Conservation (phyloP, 352 stramenopile species). For the Globisporangium middletonii region DNA sequence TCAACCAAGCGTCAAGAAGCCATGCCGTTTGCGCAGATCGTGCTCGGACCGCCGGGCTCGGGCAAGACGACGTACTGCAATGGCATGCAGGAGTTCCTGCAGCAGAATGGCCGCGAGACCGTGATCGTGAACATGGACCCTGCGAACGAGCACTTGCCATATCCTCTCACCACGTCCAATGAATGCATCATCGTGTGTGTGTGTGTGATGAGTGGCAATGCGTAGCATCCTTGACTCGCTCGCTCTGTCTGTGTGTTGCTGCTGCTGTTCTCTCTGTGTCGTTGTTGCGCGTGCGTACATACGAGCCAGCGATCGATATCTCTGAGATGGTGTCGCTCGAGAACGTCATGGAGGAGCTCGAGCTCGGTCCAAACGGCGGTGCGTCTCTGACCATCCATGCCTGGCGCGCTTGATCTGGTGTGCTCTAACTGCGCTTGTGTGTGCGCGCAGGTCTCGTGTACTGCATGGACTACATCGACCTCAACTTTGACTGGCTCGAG, state of each 20-base stretch:
- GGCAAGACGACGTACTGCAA: constrained; percentile 99
- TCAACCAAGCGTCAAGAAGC: no score
- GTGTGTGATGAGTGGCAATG: not conserved
- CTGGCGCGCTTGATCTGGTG: not conserved
- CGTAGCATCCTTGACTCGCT: constrained; percentile 5
- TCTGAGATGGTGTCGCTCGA: constrained; percentile 96
- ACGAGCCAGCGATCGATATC: constrained; percentile 88
- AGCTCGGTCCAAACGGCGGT: constrained; percentile 95
- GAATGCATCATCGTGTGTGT: not conserved
- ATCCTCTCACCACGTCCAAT: constrained; percentile 10
- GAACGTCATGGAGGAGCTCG: constrained; percentile 91
- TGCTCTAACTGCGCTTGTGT: not conserved
- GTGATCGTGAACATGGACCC: constrained; percentile 98
- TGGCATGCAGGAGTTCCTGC: constrained; percentile 94
- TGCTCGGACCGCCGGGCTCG: constrained; percentile 70
- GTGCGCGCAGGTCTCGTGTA: constrained; percentile 88
- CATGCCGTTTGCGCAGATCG: constrained; percentile 73
- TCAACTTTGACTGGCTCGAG: constrained; percentile 98
- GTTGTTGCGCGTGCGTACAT: constrained; percentile 14
- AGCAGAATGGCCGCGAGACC: constrained; percentile 50
- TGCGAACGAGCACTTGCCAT: constrained; percentile 90
- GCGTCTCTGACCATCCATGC: constrained; percentile 1
- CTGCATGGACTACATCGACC: constrained; percentile 98
- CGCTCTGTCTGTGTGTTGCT: not conserved
- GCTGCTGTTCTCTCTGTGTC: not conserved